phyloP scores from a whole-genome alignment of 345 rosid genomes.

The Brassica juncea region DNA sequence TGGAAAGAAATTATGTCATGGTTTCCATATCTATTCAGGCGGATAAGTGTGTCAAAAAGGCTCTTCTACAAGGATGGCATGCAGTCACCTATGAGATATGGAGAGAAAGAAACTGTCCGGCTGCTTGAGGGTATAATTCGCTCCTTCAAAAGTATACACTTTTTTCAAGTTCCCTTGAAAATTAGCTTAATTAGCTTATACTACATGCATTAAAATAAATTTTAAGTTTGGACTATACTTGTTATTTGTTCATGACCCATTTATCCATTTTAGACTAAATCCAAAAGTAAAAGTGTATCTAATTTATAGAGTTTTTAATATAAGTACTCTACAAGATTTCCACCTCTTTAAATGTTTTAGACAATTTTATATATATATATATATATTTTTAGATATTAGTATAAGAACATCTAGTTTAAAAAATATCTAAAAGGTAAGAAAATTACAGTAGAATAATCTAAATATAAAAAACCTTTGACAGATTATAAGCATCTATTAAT shows the following conservation, averaged over 20 bases:
- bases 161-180: no score
- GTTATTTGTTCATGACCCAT: background rate
- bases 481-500: no score
- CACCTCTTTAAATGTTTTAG: background rate
- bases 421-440: background rate
- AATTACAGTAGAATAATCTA: background rate
- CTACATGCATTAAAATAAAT: background rate
- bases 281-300: background rate
- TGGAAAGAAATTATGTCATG: background rate
- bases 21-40: background rate
- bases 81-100: background rate
- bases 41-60: background rate
- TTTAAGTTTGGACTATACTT: background rate
- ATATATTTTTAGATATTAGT: background rate
- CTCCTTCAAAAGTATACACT: no score
- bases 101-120: background rate
- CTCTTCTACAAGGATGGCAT: background rate
- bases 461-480: background rate
- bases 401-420: background rate
- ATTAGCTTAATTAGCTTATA: no score
- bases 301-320: background rate
- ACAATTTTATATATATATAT: background rate
- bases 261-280: background rate
- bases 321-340: background rate
- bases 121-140: background rate